A percentile compares a stretch with the other conserved stretches of the same genome.
These are phyloP conservation scores for Acanthamoeba lenticulata DNA, from an alignment of 208 protist species.

Conservation along the genomic window DNA sequence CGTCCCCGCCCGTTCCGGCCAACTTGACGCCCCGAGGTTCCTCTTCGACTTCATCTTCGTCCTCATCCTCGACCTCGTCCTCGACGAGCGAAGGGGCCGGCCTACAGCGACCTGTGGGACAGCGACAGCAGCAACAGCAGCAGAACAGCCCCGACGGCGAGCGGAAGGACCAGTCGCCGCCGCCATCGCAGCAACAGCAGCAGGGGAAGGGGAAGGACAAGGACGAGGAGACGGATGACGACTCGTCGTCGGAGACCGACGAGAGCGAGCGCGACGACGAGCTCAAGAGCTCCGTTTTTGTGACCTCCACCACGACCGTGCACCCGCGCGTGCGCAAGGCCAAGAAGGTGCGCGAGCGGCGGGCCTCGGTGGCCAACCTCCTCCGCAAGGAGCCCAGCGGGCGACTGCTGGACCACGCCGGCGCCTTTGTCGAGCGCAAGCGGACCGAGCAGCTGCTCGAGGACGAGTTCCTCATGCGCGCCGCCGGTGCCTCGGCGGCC, in stretches of 20 bases:
- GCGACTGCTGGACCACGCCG: not conserved
- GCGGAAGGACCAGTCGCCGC: not conserved
- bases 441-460: not conserved
- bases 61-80: not conserved
- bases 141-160: not conserved
- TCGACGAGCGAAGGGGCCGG: too few relatives aligned
- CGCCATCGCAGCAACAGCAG: too few relatives aligned
- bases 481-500: not conserved
- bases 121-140: not conserved
- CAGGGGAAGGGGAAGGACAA: not conserved
- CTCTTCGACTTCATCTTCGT: too few relatives aligned
- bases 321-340: not conserved
- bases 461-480: not conserved
- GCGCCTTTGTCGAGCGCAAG: not conserved
- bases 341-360: not conserved
- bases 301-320: not conserved
- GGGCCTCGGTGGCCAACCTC: not conserved
- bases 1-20: too few relatives aligned
- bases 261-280: conserved; percentile 6
- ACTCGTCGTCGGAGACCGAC: not conserved
- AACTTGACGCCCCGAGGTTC: too few relatives aligned
- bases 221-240: not conserved
- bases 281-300: conserved; percentile 1
- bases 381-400: not conserved
- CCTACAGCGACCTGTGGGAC: not conserved